These are phyloP conservation scores for Penicillium sp. DNA, from an alignment of 2,329 filamentous ascomycete genomes.

Conservation along the genomic window DNA sequence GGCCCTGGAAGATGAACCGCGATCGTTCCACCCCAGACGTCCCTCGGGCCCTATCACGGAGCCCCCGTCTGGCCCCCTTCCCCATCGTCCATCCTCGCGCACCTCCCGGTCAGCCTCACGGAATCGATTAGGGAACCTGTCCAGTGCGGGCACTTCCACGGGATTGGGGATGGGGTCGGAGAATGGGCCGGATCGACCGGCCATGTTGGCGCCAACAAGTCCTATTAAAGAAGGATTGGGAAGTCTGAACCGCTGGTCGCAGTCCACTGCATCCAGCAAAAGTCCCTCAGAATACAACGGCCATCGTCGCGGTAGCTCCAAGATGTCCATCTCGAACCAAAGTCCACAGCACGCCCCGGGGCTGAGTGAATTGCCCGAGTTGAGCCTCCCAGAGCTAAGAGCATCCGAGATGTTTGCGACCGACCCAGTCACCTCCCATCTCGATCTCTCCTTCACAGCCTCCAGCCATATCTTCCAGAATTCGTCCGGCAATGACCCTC, in stretches of 20 bases:
- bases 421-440: conserved; percentile 22
- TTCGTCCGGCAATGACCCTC: conserved; percentile 16
- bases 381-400: conserved; percentile 29
- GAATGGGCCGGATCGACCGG: conserved; percentile 22
- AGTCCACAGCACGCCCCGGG: conserved; percentile 24
- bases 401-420: conserved; percentile 29
- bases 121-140: conserved; percentile 26
- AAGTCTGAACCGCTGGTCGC: conserved; percentile 64
- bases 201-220: conserved; percentile 26
- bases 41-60: conserved; percentile 28
- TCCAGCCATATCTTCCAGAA: conserved; percentile 28
- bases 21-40: conserved; percentile 29
- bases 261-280: conserved; percentile 60
- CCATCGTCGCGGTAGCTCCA: conserved; percentile 35
- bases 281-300: conserved; percentile 32
- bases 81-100: conserved; percentile 30
- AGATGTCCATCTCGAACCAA: conserved; percentile 31
- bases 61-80: conserved; percentile 18
- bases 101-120: conserved; percentile 30
- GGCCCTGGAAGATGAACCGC: conserved; percentile 32
- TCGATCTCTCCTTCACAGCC: conserved; percentile 36
- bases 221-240: conserved; percentile 53
- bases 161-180: conserved; percentile 29
- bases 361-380: conserved; percentile 26
- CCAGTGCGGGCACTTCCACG: conserved; percentile 25